phyloP scores from a whole-genome alignment of 192 early-diverging fungal species.

The Lunasporangiospora selenospora region DNA sequence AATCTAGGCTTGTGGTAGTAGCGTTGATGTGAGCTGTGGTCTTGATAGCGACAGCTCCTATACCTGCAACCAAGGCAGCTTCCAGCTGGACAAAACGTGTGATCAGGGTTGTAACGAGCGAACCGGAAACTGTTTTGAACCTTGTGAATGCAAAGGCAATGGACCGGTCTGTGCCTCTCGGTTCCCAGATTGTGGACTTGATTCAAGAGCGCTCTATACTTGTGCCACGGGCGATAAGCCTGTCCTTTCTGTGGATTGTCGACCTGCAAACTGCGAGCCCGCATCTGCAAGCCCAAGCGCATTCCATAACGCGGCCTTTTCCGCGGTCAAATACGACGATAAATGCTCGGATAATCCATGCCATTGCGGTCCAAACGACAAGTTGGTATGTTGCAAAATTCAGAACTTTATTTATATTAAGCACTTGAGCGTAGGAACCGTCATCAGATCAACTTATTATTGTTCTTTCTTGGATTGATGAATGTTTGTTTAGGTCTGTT shows the following conservation, averaged over 20 bases:
- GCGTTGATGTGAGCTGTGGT: background rate
- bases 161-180: background rate
- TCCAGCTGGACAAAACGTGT: background rate
- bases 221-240: background rate
- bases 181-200: background rate
- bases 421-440: too few species aligned
- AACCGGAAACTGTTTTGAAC: background rate
- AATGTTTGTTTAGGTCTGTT: too few species aligned
- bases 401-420: too few species aligned
- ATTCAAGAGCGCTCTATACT: background rate
- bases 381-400: slow-evolving; percentile 11
- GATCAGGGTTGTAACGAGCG: background rate
- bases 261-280: background rate
- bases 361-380: slow-evolving; percentile 1
- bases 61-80: background rate
- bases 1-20: background rate
- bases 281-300: background rate
- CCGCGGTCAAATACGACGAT: slow-evolving; percentile 2
- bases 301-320: too few species aligned
- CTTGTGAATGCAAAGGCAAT: background rate
- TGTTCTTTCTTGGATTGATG: too few species aligned
- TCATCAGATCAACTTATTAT: too few species aligned
- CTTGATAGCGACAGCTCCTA: too few species aligned
- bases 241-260: too few species aligned
- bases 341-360: slow-evolving; percentile 5